Base-by-base conservation (phyloP, 208 protist species). In the Tritrichomonas musculus region DNA sequence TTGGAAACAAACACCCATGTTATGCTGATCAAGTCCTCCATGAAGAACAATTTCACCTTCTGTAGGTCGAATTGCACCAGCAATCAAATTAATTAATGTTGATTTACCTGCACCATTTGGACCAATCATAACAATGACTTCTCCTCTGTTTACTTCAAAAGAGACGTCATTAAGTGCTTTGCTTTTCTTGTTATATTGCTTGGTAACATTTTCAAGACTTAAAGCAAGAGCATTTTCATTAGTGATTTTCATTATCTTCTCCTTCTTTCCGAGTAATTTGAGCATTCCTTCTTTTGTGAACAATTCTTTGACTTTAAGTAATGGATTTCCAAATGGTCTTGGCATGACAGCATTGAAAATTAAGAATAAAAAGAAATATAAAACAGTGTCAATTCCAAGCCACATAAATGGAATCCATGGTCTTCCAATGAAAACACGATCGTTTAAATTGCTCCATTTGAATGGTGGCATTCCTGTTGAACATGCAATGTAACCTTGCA, bases 61-160 rank as follows among this genome's bases (percentile, higher is more conserved):
- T 47, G 41, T 60, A n/a, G 77, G 77, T 22, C 30, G 11, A 36
- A 92, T 64, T n/a, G 33, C 33, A 39, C 77, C 77, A 60, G 39
- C n/a, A 1, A 92, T 8, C 4, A 50, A 60, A 22, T 50, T 64
- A 9, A 92, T 92, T 3, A 60, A 39, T 36, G 77, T 92, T 8
- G 39, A 39, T 57, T 92, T 92, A 13, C 77, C 77, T 64, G 77
- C 36, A 36, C 77, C 77, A 60, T 92, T 92, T 92, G 50, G 50
- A 9, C 77, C 77, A 13, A 92, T 50, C 1, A 92, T 47, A 9
- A 50, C 41, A 92, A 92, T 64, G 17, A 92, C 50, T 92, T 92
- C 77, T n/a, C 77, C 77, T 92, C 20, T 57, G 39, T 92, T 57
- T 17, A 92, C 44, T 60, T 9, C 17, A 50, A 92, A 92, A 27